phyloP scores from a whole-genome alignment of 441 rosid genomes.

The Syzygium syzygioides region DNA sequence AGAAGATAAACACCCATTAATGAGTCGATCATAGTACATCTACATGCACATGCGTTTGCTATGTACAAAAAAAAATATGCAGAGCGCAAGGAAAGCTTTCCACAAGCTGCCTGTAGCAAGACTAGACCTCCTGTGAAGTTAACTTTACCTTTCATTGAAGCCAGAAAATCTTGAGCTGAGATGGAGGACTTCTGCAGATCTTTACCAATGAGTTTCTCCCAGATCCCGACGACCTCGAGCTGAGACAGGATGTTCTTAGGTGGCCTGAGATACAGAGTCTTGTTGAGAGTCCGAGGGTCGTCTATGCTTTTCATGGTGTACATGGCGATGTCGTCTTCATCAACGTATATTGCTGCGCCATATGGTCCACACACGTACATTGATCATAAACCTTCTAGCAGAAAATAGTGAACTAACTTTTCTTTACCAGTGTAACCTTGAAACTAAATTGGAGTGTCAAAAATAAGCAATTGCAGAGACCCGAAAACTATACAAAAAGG shows the following conservation, averaged over 20 bases:
- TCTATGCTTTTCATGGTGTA: slow-evolving; percentile 33
- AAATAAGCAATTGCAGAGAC: background rate
- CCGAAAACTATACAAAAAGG: background rate
- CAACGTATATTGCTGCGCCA: slow-evolving; percentile 33
- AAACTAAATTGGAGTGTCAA: background rate
- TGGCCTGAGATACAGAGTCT: slow-evolving; percentile 34
- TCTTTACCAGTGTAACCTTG: background rate
- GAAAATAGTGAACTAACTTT: background rate
- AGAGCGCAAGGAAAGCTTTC: background rate
- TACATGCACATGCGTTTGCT: background rate
- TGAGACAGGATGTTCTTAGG: slow-evolving; percentile 43
- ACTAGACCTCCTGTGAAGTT: background rate
- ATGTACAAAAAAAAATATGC: background rate
- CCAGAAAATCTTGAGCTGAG: slow-evolving; percentile 32
- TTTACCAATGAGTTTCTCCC: slow-evolving; percentile 48
- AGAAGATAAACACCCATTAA: background rate
- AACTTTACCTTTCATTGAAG: slow-evolving; percentile 24
- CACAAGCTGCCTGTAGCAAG: background rate
- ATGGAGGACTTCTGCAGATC: slow-evolving; percentile 30
- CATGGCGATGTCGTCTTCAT: slow-evolving; percentile 45
- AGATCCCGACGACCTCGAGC: slow-evolving; percentile 31
- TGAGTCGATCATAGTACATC: background rate
- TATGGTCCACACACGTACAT: background rate
- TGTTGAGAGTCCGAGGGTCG: slow-evolving; percentile 48
- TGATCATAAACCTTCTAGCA: background rate